A percentile compares a stretch with the other conserved stretches of the same genome.
Conservation (phyloP, 2,329 filamentous ascomycete species). For the Colletotrichum tamarilloi region DNA sequence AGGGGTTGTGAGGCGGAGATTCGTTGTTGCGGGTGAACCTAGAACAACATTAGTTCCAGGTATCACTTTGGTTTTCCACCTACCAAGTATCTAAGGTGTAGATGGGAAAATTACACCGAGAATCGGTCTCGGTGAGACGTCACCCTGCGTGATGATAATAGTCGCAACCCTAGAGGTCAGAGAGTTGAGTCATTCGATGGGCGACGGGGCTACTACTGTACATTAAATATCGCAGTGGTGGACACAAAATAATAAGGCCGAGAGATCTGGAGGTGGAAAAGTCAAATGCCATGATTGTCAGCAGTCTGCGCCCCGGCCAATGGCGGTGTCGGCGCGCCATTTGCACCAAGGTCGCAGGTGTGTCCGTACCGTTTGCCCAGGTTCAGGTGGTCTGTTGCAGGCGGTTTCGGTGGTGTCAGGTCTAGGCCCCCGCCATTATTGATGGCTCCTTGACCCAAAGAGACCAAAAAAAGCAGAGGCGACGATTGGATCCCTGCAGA, state of each 20-base stretch:
- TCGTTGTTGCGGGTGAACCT: constrained; percentile 22
- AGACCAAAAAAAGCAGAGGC: background rate
- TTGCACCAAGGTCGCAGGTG: background rate
- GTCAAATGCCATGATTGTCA: constrained; percentile 31
- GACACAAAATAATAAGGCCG: constrained; percentile 28
- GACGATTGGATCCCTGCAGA: constrained; percentile 5
- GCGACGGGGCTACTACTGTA: background rate
- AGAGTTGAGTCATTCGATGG: constrained; percentile 24
- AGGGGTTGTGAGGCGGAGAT: constrained; percentile 7
- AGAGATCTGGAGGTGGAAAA: constrained; percentile 31
- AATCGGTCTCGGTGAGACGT: background rate
- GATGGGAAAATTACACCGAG: constrained; percentile 8
- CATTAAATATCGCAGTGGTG: constrained; percentile 28
- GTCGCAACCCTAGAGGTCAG: background rate
- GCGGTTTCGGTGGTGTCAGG: background rate
- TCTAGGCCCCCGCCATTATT: constrained; percentile 7
- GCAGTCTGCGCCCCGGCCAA: background rate
- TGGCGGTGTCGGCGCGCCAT: background rate
- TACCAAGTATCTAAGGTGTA: background rate
- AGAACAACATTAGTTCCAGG: background rate
- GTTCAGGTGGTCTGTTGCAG: background rate
- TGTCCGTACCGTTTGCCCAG: background rate
- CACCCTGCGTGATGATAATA: background rate
- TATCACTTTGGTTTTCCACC: background rate
- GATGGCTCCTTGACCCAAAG: background rate